Conservation (phyloP, 345 rosid species). For the Lepidium didymum region DNA sequence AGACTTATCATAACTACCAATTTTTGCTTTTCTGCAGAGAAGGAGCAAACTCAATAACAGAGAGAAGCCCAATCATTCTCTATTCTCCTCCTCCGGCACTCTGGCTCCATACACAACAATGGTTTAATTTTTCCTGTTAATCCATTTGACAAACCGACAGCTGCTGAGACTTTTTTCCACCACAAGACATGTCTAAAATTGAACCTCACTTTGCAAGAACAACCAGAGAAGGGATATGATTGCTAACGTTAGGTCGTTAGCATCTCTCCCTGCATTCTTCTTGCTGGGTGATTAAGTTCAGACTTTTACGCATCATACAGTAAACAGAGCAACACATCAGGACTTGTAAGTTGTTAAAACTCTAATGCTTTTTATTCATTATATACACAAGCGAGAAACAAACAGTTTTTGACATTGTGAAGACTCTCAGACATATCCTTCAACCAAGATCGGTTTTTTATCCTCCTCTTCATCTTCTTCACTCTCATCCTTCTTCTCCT, state of each 20-base stretch:
- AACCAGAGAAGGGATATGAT: not conserved
- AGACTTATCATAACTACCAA: not conserved
- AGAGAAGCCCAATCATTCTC: not conserved
- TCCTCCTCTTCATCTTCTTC: constrained; percentile 21
- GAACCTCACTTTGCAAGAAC: not conserved
- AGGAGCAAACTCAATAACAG: not conserved
- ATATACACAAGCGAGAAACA: constrained; percentile 4
- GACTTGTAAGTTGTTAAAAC: not conserved
- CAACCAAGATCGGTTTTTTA: constrained; percentile 22
- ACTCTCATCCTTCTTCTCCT: not conserved
- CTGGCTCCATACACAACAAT: not conserved
- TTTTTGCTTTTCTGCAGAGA: not conserved
- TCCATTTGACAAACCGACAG: not conserved
- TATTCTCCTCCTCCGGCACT: not conserved
- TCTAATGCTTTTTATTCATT: constrained; percentile 10
- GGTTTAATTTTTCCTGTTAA: not conserved
- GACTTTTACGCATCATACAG: not conserved
- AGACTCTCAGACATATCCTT: constrained; percentile 19
- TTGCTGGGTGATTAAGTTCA: not conserved
- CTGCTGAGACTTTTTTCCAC: not conserved
- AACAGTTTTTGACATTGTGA: not conserved
- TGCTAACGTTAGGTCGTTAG: not conserved
- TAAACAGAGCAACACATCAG: not conserved
- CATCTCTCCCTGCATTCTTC: not conserved
- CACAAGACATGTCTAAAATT: not conserved